A percentile compares a stretch with the other conserved stretches of the same genome.
These are phyloP conservation scores for Iodosphaeria phyllophila DNA, from an alignment of 2,329 filamentous ascomycete genomes.

Conservation along the genomic window DNA sequence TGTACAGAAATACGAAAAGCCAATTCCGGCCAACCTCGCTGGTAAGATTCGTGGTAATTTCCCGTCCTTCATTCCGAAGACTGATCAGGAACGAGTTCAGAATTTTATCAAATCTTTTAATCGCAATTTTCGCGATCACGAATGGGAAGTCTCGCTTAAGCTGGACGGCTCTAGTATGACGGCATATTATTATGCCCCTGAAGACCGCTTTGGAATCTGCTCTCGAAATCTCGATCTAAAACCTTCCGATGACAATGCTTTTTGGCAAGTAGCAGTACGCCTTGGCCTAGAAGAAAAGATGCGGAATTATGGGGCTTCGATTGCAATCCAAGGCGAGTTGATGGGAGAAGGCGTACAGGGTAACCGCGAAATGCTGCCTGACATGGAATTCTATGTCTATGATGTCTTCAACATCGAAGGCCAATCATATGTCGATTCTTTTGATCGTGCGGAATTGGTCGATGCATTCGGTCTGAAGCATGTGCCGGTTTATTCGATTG, in stretches of 20 bases:
- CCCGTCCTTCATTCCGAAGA: slow-evolving; percentile 11
- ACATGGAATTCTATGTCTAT: slow-evolving; percentile 8
- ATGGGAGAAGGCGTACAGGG: slow-evolving; percentile 8
- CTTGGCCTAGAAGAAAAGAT: slow-evolving; percentile 8
- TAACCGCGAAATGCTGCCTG: slow-evolving; percentile 11
- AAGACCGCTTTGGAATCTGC: slow-evolving; percentile 7
- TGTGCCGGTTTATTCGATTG: slow-evolving; percentile 3
- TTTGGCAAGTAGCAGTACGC: slow-evolving; percentile 9
- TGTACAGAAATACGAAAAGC: slow-evolving; percentile 12
- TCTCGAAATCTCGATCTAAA: slow-evolving; percentile 5
- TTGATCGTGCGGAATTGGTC: slow-evolving; percentile 1
- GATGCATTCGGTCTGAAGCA: neutral
- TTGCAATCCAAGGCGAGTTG: slow-evolving; percentile 13
- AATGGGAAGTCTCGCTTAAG: slow-evolving; percentile 14
- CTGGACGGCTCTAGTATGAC: slow-evolving; percentile 14
- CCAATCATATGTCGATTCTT: no score
- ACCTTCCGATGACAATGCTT: slow-evolving; percentile 4
- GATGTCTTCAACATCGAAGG: slow-evolving; percentile 7
- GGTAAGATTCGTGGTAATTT: no score
- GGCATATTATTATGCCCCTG: slow-evolving; percentile 7
- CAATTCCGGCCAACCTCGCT: slow-evolving; percentile 5
- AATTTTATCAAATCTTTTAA: slow-evolving; percentile 8
- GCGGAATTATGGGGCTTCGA: slow-evolving; percentile 5
- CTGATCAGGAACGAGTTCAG: slow-evolving; percentile 11
- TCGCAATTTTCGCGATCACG: slow-evolving; percentile 1